A percentile compares a stretch with the other conserved stretches of the same genome.
Evolutionary conservation across 1,284 basidiomycete genomes (phyloP).

Genomic region (Phaffia rhodozyma): DNA sequence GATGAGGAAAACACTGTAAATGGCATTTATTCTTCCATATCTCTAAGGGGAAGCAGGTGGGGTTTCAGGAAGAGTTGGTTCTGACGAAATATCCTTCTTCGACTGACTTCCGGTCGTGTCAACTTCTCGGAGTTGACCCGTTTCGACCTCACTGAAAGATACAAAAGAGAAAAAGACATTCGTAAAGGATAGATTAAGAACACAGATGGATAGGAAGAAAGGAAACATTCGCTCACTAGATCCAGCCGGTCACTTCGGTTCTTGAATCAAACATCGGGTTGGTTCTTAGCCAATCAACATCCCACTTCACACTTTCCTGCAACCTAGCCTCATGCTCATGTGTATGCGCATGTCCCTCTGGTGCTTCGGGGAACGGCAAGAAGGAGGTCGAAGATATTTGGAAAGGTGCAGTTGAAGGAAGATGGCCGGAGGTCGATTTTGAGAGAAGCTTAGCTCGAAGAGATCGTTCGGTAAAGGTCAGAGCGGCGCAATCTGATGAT

Average conservation of each 20-base stretch:
- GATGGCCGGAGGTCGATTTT: conserved; percentile 9
- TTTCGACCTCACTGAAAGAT: conserved; percentile 15
- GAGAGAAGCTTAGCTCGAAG: conserved; percentile 14
- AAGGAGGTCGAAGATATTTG: conserved; percentile 14
- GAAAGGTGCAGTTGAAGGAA: conserved; percentile 15
- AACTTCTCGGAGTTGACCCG: neutral
- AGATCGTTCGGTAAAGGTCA: conserved; percentile 16
- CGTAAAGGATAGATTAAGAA: neutral
- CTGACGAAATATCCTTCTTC: neutral
- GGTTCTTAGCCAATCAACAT: conserved; percentile 17
- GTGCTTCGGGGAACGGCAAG: conserved; percentile 15
- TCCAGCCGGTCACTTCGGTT: conserved; percentile 11
- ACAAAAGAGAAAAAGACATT: neutral
- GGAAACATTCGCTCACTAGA: neutral
- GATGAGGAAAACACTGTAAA: no score
- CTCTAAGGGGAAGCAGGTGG: no score
- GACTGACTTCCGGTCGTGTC: neutral
- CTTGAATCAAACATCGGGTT: conserved; percentile 16
- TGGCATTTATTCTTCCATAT: no score
- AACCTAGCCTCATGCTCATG: conserved; percentile 8
- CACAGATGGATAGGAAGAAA: neutral
- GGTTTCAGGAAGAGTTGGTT: no score
- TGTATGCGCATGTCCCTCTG: neutral
- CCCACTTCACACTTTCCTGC: conserved; percentile 14
- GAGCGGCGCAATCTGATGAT: conserved; percentile 16